A percentile compares a stretch with the other conserved stretches of the same genome.
phyloP scores from a whole-genome alignment of 768 basidiomycete genomes.

The Tylopilus plumbeoviolaceoides region DNA sequence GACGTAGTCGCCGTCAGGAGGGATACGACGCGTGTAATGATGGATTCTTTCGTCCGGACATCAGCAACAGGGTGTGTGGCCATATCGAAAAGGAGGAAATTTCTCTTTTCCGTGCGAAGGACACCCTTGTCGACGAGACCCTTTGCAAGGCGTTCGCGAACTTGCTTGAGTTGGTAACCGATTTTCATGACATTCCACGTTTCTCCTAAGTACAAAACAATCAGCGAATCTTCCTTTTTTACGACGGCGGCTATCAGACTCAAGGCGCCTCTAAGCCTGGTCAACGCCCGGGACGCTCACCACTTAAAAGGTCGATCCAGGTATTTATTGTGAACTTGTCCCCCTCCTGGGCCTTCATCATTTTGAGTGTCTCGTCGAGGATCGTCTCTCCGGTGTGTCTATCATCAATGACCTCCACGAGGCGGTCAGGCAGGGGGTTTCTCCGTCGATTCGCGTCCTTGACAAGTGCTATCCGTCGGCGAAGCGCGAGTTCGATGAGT shows the following conservation, averaged over 20 bases:
- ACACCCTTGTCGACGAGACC: constrained; percentile 98
- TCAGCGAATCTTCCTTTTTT: not conserved
- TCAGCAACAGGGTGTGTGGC: constrained; percentile 98
- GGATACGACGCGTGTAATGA: constrained; percentile 70
- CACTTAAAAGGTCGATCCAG: constrained; percentile 94
- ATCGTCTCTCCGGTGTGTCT: constrained; percentile 94
- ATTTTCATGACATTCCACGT: constrained; percentile 99
- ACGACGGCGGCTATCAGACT: not conserved
- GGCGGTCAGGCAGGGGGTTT: constrained; percentile 71
- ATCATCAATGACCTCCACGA: constrained; percentile 90
- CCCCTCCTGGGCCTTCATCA: constrained; percentile 81
- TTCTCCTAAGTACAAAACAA: constrained; percentile 59
- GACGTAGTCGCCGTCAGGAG: constrained; percentile 83
- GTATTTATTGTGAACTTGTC: constrained; percentile 65
- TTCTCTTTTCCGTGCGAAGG: constrained; percentile 97
- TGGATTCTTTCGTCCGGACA: constrained; percentile 80
- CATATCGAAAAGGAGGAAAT: constrained; percentile 99
- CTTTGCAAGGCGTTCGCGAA: constrained; percentile 95
- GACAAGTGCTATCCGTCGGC: constrained; percentile 88
- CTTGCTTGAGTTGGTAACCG: constrained; percentile 97
- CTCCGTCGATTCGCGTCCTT: constrained; percentile 74
- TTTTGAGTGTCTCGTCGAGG: constrained; percentile 90
- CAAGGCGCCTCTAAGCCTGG: not conserved
- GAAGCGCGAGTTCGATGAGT: constrained; percentile 93
- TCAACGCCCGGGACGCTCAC: constrained; percentile 36